phyloP scores from a whole-genome alignment of 2,329 filamentous ascomycete species.

The Calonectria pteridis region DNA sequence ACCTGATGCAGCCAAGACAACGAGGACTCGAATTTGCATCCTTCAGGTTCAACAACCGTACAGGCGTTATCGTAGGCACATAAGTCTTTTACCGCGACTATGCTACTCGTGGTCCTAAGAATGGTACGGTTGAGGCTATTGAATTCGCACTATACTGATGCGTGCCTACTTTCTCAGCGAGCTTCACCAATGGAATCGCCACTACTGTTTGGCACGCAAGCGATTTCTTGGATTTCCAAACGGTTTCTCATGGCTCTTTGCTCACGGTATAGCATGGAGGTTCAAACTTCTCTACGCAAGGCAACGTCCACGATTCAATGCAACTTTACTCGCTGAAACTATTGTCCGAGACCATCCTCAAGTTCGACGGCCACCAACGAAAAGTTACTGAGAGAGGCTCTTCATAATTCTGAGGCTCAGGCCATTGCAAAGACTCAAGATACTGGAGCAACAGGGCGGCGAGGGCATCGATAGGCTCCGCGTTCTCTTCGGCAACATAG shows the following conservation, averaged over 20 bases:
- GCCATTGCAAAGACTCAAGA: background rate
- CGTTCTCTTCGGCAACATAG: background rate
- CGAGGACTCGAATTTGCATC: background rate
- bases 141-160: background rate
- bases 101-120: background rate
- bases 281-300: background rate
- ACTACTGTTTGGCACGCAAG: background rate
- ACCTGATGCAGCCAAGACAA: background rate
- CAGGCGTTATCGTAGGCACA: background rate
- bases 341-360: background rate
- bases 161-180: background rate
- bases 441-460: background rate
- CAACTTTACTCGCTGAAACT: background rate
- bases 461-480: background rate
- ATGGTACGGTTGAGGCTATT: background rate
- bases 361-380: background rate
- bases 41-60: background rate
- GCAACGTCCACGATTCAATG: background rate
- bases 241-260: background rate
- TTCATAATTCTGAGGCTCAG: background rate
- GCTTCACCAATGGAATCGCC: background rate
- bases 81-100: background rate
- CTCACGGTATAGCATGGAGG: background rate
- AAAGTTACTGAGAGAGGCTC: background rate
- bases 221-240: background rate